These are phyloP conservation scores for Coemansia sp. DNA, from an alignment of 192 early-diverging fungal genomes.

Conservation along the genomic window DNA sequence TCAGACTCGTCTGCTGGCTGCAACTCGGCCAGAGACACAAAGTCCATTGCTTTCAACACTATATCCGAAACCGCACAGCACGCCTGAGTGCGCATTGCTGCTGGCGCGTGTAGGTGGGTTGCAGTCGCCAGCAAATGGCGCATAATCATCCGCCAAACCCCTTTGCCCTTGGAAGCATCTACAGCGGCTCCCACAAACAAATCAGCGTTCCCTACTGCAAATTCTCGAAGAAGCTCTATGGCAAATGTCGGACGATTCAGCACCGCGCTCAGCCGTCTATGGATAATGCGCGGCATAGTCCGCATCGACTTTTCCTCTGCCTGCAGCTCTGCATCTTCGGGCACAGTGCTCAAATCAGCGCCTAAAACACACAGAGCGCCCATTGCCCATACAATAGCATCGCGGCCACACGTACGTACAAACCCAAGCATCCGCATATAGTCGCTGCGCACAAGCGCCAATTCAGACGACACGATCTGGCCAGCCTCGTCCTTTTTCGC, in stretches of 20 bases:
- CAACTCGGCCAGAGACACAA: constrained; percentile 55
- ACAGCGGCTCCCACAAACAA: constrained; percentile 19
- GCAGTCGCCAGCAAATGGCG: constrained; percentile 74
- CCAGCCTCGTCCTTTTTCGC: background rate
- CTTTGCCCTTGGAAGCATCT: background rate
- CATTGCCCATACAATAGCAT: constrained; percentile 23
- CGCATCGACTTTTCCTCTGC: constrained; percentile 20
- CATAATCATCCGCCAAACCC: constrained; percentile 54
- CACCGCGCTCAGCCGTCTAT: constrained; percentile 49
- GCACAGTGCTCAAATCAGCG: constrained; percentile 25
- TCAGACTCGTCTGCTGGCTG: background rate
- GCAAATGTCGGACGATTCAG: constrained; percentile 42
- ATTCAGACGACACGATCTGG: constrained; percentile 4
- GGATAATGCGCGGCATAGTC: constrained; percentile 21
- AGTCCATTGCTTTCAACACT: constrained; percentile 67
- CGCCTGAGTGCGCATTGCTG: constrained; percentile 70
- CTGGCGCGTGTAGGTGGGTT: constrained; percentile 55
- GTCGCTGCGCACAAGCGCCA: constrained; percentile 16
- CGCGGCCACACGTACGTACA: constrained; percentile 8
- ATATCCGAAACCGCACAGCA: constrained; percentile 76
- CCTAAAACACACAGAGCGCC: constrained; percentile 38
- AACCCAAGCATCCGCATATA: constrained; percentile 17
- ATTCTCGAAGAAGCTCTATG: constrained; percentile 25
- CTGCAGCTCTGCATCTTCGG: constrained; percentile 2
- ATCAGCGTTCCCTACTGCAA: constrained; percentile 35